phyloP scores from a whole-genome alignment of 495 filamentous ascomycete species.

The Tuber borchii region DNA sequence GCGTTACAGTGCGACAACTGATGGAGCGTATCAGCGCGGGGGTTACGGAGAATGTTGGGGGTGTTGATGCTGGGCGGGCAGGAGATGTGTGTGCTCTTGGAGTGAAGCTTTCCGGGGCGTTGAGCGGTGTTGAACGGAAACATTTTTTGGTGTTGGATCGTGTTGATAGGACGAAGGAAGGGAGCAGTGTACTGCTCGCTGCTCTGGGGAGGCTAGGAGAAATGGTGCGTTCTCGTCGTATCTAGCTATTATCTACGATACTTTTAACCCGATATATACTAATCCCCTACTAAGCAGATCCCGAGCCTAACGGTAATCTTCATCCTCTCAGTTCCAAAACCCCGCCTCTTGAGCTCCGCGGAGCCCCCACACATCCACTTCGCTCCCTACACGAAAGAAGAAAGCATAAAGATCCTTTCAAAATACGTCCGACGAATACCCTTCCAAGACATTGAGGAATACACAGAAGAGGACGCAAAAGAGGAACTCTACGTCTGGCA shows the following conservation, averaged over 20 bases:
- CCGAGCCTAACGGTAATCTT: slow-evolving; percentile 71
- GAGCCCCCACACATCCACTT: slow-evolving; percentile 77
- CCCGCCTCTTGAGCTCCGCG: slow-evolving; percentile 62
- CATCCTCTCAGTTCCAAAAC: slow-evolving; percentile 65
- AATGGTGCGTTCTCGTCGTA: slow-evolving; percentile 50
- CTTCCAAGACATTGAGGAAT: slow-evolving; percentile 25
- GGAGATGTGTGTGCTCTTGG: slow-evolving; percentile 69
- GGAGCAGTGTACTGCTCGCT: slow-evolving; percentile 71
- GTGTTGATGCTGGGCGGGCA: slow-evolving; percentile 44
- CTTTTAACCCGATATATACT: not conserved
- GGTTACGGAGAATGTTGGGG: slow-evolving; percentile 49
- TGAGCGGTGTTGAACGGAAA: slow-evolving; percentile 46
- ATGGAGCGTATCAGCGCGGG: slow-evolving; percentile 59
- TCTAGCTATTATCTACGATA: not conserved
- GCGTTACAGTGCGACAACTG: slow-evolving; percentile 81
- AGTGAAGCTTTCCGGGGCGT: slow-evolving; percentile 59
- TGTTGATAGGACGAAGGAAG: slow-evolving; percentile 81
- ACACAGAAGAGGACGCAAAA: slow-evolving; percentile 24
- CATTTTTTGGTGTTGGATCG: slow-evolving; percentile 59
- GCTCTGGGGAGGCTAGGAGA: slow-evolving; percentile 73
- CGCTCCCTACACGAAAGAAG: slow-evolving; percentile 71
- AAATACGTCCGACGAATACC: slow-evolving; percentile 45
- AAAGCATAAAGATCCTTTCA: slow-evolving; percentile 67
- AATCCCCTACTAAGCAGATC: slow-evolving; percentile 53
- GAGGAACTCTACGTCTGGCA: slow-evolving; percentile 64